Base-by-base conservation (phyloP, 2,329 filamentous ascomycete genomes). In the Penicillium paneum region DNA sequence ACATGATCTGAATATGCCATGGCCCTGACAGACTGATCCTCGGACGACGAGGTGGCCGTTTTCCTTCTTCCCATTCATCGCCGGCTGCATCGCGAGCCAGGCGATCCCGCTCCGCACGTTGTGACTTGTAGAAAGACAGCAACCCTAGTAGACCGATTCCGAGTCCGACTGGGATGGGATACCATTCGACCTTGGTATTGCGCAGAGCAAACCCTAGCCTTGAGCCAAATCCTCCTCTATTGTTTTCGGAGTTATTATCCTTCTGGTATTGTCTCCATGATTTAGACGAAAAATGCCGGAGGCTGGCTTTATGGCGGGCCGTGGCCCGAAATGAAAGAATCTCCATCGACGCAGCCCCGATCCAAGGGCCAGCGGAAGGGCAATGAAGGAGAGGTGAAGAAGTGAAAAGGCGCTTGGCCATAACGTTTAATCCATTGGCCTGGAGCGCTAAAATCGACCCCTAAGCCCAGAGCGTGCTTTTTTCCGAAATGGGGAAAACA, bases 1-100 rank as follows among this genome's bases (percentile, higher is more conserved):
- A 95, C 89, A 97, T 96, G 71, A 97, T 83, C 70, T 92, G 89
- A 48, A 97, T 90, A 69, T 93, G 90, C 90, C 92, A 96, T 72
- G 92, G 91, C 26, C 92, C 92, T 53, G 90, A 89, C 2, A 90
- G 91, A 35, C 89, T 82, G 66, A 96, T 85, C 55, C 86, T 82
- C 44, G 82, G 63, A n/a, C 63, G 77, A 58, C 84, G 78, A 58
- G 77, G 79, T 34, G 80, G 81, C 40, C 74, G 72, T 21, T 66
- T 67, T 26, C 67, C 68, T 55, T 72, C 70, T 38, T 71, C 67
- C 58, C 68, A 69, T 13, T 66, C 65, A 44, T 71, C 69, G 34
- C 61, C 64, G 13, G 64, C 64, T 3, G 75, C 76, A 35, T 83
- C 74, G 67, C 80, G 76, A 71, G 83, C 61, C 29, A 74, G 65